Base-by-base conservation (phyloP, 2,329 filamentous ascomycete species). In the Penicillium brasilianum region DNA sequence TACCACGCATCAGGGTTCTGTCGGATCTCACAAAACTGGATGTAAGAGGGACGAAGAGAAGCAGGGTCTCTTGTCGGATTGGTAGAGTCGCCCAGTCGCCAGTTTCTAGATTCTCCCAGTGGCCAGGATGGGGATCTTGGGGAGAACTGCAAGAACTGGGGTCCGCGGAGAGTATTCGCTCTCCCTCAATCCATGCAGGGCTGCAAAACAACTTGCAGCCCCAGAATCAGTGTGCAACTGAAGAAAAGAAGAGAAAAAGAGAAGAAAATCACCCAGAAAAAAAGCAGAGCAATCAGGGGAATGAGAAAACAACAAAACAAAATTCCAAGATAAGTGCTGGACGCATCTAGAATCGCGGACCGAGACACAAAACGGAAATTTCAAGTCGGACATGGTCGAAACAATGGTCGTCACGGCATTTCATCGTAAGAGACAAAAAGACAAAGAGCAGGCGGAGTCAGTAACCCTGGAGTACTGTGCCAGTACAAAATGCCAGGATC, bases 381-480 rank as follows among this genome's bases (percentile, higher is more conserved):
- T 54, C 58, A 57, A 41, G 41, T 65, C 43, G 49, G 46, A 58
- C 55, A 64, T 53, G 59, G 52, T 66, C 54, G 53, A 58, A 63
- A 60, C 34, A 57, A 59, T 62, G 58, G 58, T 70, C 66, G 58
- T 70, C 64, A 69, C 66, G 68, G 68, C 68, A 66, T 70, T 67
- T 67, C 68, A 62, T 70, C 67, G 63, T 70, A 61, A 69, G 43
- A 49, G 49, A 20, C 34, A 50, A 32, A 41, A 49, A n/a, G 11
- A 46, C 16, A 11, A 36, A 53, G 34, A 41, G 34, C 10, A 50
- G 18, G n/a, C 22, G 41, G 41, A 28, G 39, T 22, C 13, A 25
- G 32, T 20, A 37, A 18, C 1, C 30, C 30, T 36, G 30, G 20
- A 28, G 50, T 22, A 30, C 36, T 32, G 44, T 25, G 18, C 46